phyloP scores from a whole-genome alignment of 305 asterid genomes.

The Coffea humblotiana region DNA sequence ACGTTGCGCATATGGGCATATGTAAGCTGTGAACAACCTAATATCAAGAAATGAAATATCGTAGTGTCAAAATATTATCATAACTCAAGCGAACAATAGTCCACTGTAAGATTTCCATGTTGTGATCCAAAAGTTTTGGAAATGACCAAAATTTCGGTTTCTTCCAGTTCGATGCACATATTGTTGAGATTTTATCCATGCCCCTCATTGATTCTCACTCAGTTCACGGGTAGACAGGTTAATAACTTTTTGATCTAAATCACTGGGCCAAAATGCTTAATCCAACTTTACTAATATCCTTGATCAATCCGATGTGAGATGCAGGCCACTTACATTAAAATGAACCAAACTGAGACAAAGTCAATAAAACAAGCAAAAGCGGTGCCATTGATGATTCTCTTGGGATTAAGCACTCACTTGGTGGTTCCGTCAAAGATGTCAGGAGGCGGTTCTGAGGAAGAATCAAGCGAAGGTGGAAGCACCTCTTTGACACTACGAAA shows the following conservation, averaged over 20 bases:
- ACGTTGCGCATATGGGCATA: constrained; percentile 90
- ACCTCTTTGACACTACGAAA: constrained; percentile 46
- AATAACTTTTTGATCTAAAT: too few relatives aligned
- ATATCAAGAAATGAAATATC: constrained; percentile 5
- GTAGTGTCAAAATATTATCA: neutral
- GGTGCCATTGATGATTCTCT: neutral
- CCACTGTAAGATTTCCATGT: neutral
- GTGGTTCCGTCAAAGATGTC: constrained; percentile 76
- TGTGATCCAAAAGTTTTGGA: neutral
- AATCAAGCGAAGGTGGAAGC: constrained; percentile 77
- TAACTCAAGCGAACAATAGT: neutral
- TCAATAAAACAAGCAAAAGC: neutral
- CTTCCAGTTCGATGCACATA: neutral
- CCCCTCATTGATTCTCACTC: neutral
- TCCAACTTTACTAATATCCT: neutral
- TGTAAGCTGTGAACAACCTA: constrained; percentile 78
- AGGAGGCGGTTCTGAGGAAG: constrained; percentile 77
- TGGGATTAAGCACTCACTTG: constrained; percentile 42
- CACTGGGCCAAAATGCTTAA: too few relatives aligned
- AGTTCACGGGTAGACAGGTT: too few relatives aligned
- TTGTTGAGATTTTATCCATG: neutral
- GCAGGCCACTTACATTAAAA: neutral
- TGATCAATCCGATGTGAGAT: neutral
- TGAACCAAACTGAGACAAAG: neutral
- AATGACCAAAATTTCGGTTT: neutral